Percentiles rank a stretch among this genome's conserved stretches.
Conservation (phyloP, 257 asterid genomes). For the Prunella vulgaris region DNA sequence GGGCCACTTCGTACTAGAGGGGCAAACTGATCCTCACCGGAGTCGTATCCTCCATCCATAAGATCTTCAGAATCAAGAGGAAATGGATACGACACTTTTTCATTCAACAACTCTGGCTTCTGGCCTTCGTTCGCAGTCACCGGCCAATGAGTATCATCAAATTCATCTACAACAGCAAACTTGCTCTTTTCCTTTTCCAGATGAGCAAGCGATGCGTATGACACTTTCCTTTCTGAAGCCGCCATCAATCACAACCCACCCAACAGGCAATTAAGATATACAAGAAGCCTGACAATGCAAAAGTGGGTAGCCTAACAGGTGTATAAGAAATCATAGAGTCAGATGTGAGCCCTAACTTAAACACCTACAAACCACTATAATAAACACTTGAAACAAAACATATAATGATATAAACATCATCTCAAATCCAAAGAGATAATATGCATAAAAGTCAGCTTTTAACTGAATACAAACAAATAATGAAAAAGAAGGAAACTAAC, state of each 20-base stretch:
- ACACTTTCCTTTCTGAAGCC: slow-evolving; percentile 34
- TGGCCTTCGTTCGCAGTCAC: slow-evolving; percentile 28
- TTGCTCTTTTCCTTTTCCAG: slow-evolving; percentile 35
- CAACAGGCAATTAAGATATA: not conserved
- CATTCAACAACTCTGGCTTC: slow-evolving; percentile 18
- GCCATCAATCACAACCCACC: slow-evolving; percentile 32
- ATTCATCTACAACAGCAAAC: slow-evolving; percentile 39
- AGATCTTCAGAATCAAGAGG: slow-evolving; percentile 47
- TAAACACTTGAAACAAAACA: not conserved
- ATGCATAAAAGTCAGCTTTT: no score
- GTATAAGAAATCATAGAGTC: not conserved
- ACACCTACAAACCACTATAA: not conserved
- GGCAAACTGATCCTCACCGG: slow-evolving; percentile 46
- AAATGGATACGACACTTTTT: slow-evolving; percentile 46
- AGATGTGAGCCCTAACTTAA: not conserved
- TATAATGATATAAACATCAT: slow-evolving; percentile 4
- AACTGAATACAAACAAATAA: not conserved
- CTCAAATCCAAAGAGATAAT: not conserved
- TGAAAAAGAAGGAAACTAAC: not conserved
- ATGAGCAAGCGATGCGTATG: slow-evolving; percentile 34
- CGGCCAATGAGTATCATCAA: slow-evolving; percentile 39
- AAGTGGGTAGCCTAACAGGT: not conserved
- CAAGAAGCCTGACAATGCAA: slow-evolving; percentile 1
- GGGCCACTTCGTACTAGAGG: slow-evolving; percentile 40
- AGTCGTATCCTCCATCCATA: slow-evolving; percentile 54